Base-by-base conservation (phyloP, 805 yeast genomes). In the Metschnikowia lachancei region DNA sequence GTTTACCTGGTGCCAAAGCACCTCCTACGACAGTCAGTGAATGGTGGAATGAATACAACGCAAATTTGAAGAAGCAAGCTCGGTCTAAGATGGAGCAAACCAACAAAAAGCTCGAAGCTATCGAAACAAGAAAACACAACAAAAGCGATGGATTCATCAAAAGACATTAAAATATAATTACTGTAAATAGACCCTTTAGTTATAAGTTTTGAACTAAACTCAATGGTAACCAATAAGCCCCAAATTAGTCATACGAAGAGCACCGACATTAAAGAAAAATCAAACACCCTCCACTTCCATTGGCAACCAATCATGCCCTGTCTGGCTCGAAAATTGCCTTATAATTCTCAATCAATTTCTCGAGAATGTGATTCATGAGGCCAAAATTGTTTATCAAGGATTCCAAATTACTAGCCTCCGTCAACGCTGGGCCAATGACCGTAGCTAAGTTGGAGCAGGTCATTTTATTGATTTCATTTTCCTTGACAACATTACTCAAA, bases 371-470 rank as follows among this genome's bases (percentile, higher is more conserved):
- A 51, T 77, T 79, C 76, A 79, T 77, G 46, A 77, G 66, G 5
- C 84, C 83, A 60, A 80, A 79, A 49, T 69, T 74, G 45, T 67
- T 70, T 17, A 72, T 67, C 53, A 76, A 61, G 12, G 71, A 62
- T 16, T 75, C 78, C 38, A 80, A 74, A 35, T 61, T 66, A 50
- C 79, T 70, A 12, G 82, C 81, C 52, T 80, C 83, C 4, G 81
- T 77, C 45, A 80, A 70, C 2, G 81, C 77, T 1, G 83, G 83
- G 1, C 83, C 83, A 52, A 92, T 85, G 6, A 92, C 97, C 45
- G 95, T 92, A 4, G 97, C 95, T 58, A 92, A 68, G 61, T 92
- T 92, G 1, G 89, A 83, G 2, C 95, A 80, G 46, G 85, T 87
- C 98, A 92, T 92, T 62, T 83, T 83, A 67, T 92, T 92, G 39